Evolutionary conservation across 164 flowering plant species (phyloP).

Genomic region (Magnolia changhungtana): DNA sequence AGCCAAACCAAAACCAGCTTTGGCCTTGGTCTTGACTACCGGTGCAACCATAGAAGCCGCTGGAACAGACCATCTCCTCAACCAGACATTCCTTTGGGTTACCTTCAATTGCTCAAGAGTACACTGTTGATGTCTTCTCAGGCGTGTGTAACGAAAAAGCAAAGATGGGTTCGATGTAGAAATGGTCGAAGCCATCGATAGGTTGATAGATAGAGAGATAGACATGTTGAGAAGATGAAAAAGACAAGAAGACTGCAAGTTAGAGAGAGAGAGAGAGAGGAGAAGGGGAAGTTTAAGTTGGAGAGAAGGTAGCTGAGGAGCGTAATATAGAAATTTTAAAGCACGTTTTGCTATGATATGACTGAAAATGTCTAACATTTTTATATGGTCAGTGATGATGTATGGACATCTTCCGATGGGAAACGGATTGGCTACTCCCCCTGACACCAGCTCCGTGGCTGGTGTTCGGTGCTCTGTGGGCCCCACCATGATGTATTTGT

Average conservation of each 20-base stretch:
- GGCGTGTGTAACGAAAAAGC: background rate
- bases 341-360: slow-evolving; percentile 35
- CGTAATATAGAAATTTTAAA: background rate
- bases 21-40: background rate
- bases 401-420: background rate
- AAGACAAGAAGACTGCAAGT: background rate
- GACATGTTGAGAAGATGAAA: background rate
- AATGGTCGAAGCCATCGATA: slow-evolving; percentile 16
- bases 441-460: too few relatives aligned
- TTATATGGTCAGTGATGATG: slow-evolving; percentile 19
- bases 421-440: too few relatives aligned
- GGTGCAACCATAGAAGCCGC: slow-evolving; percentile 7
- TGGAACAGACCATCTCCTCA: background rate
- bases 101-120: slow-evolving; percentile 1
- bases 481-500: too few relatives aligned
- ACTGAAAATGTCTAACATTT: slow-evolving; percentile 9
- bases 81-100: background rate
- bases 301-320: background rate
- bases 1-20: slow-evolving; percentile 16
- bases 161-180: slow-evolving; percentile 1
- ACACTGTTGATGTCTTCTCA: background rate
- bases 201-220: too few relatives aligned
- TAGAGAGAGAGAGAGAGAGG: background rate
- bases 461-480: too few relatives aligned
- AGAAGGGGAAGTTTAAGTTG: background rate